phyloP scores from a whole-genome alignment of 140 eudicot species.

The Cichorium intybus region DNA sequence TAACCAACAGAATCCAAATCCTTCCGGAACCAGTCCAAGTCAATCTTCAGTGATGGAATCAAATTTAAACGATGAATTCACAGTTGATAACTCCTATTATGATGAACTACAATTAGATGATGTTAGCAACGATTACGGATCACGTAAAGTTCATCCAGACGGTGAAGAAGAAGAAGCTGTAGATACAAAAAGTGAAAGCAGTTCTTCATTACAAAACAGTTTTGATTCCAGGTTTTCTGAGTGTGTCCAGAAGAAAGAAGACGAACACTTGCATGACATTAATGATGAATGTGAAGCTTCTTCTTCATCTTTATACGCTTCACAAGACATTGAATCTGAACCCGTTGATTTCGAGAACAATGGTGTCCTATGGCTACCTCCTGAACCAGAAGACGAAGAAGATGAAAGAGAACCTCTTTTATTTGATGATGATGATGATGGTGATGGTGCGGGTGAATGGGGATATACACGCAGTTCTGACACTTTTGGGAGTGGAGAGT shows the following conservation, averaged over 20 bases:
- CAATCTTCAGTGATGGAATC: slow-evolving; percentile 56
- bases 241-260: slow-evolving; percentile 44
- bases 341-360: slow-evolving; percentile 94
- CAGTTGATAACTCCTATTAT: neutral
- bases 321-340: slow-evolving; percentile 59
- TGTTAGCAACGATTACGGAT: slow-evolving; percentile 38
- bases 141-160: slow-evolving; percentile 67
- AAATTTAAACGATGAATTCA: slow-evolving; percentile 19
- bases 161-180: slow-evolving; percentile 68
- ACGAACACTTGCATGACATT: slow-evolving; percentile 48
- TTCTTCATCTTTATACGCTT: slow-evolving; percentile 53
- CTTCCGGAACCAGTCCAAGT: slow-evolving; percentile 39
- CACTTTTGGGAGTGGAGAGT: slow-evolving; percentile 79
- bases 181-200: slow-evolving; percentile 38
- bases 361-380: slow-evolving; percentile 95
- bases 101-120: slow-evolving; percentile 24
- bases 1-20: slow-evolving; percentile 25
- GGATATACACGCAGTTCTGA: slow-evolving; percentile 50
- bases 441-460: slow-evolving; percentile 86
- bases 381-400: slow-evolving; percentile 98
- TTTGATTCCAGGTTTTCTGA: slow-evolving; percentile 37
- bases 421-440: slow-evolving; percentile 80
- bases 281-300: slow-evolving; percentile 81
- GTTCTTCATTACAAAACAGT: slow-evolving; percentile 43
- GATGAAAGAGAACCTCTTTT: slow-evolving; percentile 76